phyloP scores from a whole-genome alignment of 2,329 filamentous ascomycete species.

The Aspergillus sergii region DNA sequence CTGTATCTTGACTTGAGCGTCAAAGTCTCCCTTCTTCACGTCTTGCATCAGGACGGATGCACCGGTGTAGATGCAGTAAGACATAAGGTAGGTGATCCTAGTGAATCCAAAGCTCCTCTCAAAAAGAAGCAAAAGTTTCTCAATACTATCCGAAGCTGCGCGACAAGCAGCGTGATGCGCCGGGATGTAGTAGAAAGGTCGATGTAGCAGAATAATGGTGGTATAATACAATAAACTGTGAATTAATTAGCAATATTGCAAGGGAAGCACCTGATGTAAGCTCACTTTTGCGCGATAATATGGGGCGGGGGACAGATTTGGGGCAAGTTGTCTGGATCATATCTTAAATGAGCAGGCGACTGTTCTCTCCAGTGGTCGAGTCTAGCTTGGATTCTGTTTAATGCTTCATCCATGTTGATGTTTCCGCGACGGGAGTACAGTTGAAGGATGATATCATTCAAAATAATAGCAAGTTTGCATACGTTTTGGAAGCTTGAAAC shows the following conservation, averaged over 20 bases:
- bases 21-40: neutral
- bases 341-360: neutral
- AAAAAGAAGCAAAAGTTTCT: neutral
- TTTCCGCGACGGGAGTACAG: slow-evolving; percentile 34
- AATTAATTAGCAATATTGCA: slow-evolving; percentile 31
- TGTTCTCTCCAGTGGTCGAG: neutral
- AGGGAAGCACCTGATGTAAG: slow-evolving; percentile 12
- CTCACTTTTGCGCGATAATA: slow-evolving; percentile 27
- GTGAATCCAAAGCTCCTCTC: neutral
- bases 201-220: slow-evolving; percentile 54
- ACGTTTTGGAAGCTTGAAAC: slow-evolving; percentile 31
- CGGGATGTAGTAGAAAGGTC: slow-evolving; percentile 33
- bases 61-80: neutral
- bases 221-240: slow-evolving; percentile 51
- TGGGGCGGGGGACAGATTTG: slow-evolving; percentile 46
- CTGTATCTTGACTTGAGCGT: slow-evolving; percentile 1
- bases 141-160: neutral
- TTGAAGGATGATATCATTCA: slow-evolving; percentile 48
- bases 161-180: neutral
- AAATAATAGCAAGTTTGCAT: slow-evolving; percentile 46
- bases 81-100: neutral
- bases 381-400: neutral
- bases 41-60: neutral
- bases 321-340: slow-evolving; percentile 20
- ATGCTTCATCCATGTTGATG: neutral